phyloP scores from a whole-genome alignment of 495 filamentous ascomycete genomes.

The Lasiosphaeria miniovina region DNA sequence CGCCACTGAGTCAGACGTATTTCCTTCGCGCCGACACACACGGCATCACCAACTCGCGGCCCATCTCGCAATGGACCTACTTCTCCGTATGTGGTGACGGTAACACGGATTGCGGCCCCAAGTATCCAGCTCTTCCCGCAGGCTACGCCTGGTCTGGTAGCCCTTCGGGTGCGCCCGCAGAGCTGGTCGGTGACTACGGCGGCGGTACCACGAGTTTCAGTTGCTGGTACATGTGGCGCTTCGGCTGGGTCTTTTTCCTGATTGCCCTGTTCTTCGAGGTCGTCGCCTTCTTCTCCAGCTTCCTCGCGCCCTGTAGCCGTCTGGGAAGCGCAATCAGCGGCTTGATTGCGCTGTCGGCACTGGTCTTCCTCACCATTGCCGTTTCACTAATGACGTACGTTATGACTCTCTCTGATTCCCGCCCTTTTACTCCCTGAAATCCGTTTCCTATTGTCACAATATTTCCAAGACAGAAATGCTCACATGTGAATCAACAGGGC shows the following conservation, averaged over 20 bases:
- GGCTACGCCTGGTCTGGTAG: slow-evolving; percentile 50
- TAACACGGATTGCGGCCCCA: slow-evolving; percentile 46
- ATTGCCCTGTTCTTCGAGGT: slow-evolving; percentile 64
- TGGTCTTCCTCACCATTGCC: slow-evolving; percentile 46
- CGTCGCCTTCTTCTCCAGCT: slow-evolving; percentile 51
- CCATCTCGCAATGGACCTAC: slow-evolving; percentile 79
- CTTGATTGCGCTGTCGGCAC: slow-evolving; percentile 33
- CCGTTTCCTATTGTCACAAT: neutral
- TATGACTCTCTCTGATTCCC: slow-evolving; percentile 10
- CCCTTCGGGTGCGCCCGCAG: slow-evolving; percentile 36
- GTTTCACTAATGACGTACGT: slow-evolving; percentile 53
- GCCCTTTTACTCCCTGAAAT: slow-evolving; percentile 3
- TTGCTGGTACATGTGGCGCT: slow-evolving; percentile 58
- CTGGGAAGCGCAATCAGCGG: slow-evolving; percentile 46
- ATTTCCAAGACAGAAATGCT: slow-evolving; percentile 2
- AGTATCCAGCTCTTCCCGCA: slow-evolving; percentile 44
- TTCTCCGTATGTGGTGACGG: slow-evolving; percentile 63
- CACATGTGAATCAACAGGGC: slow-evolving; percentile 36
- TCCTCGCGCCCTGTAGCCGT: slow-evolving; percentile 48
- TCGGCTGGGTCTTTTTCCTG: slow-evolving; percentile 72
- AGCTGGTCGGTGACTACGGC: slow-evolving; percentile 43
- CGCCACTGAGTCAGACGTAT: slow-evolving; percentile 70
- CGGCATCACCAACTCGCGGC: slow-evolving; percentile 61
- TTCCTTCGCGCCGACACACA: slow-evolving; percentile 75
- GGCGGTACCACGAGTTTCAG: slow-evolving; percentile 45